A percentile compares a stretch with the other conserved stretches of the same genome.
These are phyloP conservation scores for Lactarius indigo DNA, from an alignment of 768 basidiomycete species.

Conservation along the genomic window DNA sequence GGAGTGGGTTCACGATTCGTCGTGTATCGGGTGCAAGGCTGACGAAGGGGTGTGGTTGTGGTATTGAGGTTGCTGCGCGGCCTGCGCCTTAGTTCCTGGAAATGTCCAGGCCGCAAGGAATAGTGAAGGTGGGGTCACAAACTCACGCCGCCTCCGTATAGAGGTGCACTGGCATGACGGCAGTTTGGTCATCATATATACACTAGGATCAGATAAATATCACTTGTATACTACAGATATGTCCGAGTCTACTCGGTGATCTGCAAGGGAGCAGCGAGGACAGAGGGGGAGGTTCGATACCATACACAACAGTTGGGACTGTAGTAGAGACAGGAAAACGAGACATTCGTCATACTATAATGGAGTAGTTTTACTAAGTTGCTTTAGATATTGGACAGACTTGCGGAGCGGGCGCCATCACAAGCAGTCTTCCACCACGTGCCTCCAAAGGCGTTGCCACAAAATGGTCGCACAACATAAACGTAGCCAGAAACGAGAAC, in stretches of 20 bases:
- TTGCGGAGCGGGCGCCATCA: not conserved
- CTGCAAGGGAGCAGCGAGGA: not conserved
- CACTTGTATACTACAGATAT: not conserved
- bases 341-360: not conserved
- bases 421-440: not conserved
- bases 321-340: not conserved
- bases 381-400: not conserved
- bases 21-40: too few species aligned
- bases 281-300: not conserved
- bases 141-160: too few species aligned
- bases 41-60: too few species aligned
- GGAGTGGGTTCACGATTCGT: too few species aligned
- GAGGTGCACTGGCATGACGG: too few species aligned
- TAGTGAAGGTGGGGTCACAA: too few species aligned
- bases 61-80: too few species aligned
- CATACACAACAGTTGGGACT: not conserved
- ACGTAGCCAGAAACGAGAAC: not conserved
- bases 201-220: too few species aligned
- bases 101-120: too few species aligned
- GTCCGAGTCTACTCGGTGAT: not conserved
- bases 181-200: too few species aligned
- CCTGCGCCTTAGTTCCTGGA: too few species aligned
- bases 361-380: not conserved
- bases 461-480: not conserved
- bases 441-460: not conserved